Conservation (phyloP, 208 protist species). For the Acanthamoeba triangularis region DNA sequence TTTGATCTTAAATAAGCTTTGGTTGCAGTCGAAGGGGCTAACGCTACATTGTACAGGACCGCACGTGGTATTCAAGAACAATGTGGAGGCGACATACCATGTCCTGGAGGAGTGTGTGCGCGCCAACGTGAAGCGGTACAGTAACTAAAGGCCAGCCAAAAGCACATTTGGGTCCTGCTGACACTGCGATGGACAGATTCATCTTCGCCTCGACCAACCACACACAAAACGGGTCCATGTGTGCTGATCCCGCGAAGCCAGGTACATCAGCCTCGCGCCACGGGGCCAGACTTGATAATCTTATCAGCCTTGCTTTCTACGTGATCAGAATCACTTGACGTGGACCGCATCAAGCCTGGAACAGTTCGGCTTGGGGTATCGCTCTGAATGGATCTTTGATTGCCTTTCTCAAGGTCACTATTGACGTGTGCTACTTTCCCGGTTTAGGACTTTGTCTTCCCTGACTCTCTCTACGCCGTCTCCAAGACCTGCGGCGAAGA, state of each 20-base stretch:
- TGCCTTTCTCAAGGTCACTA: background rate
- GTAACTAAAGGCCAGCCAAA: background rate
- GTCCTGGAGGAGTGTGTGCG: conserved; percentile 8
- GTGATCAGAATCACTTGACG: background rate
- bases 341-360: conserved; percentile 6
- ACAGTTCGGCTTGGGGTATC: background rate
- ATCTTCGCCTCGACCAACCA: conserved; percentile 59
- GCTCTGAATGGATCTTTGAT: background rate
- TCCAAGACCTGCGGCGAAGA: conserved; percentile 23
- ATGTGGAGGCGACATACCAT: conserved; percentile 2
- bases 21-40: background rate
- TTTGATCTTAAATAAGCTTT: too few species aligned
- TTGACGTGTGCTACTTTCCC: too few species aligned
- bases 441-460: conserved; percentile 12
- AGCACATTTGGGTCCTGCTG: too few species aligned
- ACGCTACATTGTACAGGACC: background rate
- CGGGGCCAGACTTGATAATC: background rate
- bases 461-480: conserved; percentile 3
- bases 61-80: conserved; percentile 46
- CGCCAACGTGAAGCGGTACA: background rate
- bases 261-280: background rate
- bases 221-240: conserved; percentile 31
- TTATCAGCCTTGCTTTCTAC: background rate
- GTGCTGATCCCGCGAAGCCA: background rate
- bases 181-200: background rate